Percentiles rank a stretch among this genome's conserved stretches.
These are phyloP conservation scores for Akanthomyces muscarius DNA, from an alignment of 2,329 filamentous ascomycete genomes.

Conservation along the genomic window DNA sequence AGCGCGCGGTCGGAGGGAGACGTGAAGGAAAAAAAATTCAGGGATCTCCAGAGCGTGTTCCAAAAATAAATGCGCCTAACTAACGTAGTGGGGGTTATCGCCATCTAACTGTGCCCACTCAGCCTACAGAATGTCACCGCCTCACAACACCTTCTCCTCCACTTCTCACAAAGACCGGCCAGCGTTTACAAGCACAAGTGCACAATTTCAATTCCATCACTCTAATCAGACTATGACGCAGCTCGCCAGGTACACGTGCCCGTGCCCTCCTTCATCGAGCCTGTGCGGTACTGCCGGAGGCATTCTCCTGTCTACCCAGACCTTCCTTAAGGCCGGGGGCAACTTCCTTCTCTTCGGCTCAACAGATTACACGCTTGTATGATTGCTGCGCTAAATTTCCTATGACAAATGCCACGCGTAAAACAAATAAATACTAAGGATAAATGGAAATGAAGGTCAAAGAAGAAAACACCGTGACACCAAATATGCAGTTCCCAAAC, in stretches of 20 bases:
- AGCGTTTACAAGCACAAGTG: background rate
- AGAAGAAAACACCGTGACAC: conserved; percentile 52
- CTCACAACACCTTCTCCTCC: background rate
- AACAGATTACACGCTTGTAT: conserved; percentile 19
- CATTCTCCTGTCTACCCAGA: background rate
- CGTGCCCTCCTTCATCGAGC: background rate
- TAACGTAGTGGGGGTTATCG: background rate
- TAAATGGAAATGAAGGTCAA: conserved; percentile 35
- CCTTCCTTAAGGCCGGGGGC: background rate
- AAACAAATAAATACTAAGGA: conserved; percentile 32
- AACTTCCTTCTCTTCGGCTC: conserved; percentile 20
- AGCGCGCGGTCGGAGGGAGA: background rate
- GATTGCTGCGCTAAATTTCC: conserved; percentile 18
- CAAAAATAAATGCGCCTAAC: conserved; percentile 1
- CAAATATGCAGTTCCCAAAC: conserved; percentile 56
- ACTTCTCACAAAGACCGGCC: background rate
- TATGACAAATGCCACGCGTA: conserved; percentile 20
- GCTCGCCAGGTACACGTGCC: background rate
- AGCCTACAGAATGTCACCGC: background rate
- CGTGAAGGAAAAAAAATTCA: background rate
- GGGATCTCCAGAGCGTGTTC: background rate
- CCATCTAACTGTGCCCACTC: background rate
- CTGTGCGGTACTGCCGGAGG: background rate
- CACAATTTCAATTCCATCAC: conserved; percentile 5
- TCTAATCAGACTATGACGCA: conserved; percentile 6